These are phyloP conservation scores for Oldenlandia corymbosa DNA, from an alignment of 257 asterid genomes.

Conservation along the genomic window DNA sequence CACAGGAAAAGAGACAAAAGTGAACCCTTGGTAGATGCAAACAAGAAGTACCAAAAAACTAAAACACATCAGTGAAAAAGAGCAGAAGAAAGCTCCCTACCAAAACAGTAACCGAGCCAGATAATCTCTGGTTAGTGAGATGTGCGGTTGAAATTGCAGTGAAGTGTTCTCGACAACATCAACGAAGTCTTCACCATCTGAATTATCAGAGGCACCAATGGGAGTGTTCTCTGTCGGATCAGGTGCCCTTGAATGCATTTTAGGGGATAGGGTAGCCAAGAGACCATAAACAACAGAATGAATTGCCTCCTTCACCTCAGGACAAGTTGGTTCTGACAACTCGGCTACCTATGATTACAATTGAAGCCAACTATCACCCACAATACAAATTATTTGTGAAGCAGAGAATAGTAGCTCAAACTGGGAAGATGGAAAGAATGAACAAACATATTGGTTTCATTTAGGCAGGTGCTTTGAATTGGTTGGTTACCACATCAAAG, in stretches of 20 bases:
- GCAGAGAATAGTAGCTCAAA: not conserved
- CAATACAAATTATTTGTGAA: not conserved
- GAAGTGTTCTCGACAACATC: constrained; percentile 83
- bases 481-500: not conserved
- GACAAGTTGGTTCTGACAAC: constrained; percentile 82
- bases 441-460: not conserved
- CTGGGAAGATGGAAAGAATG: not conserved
- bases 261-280: constrained; percentile 93
- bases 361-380: constrained; percentile 9
- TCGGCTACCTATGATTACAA: constrained; percentile 62
- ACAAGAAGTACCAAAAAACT: not conserved
- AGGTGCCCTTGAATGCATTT: constrained; percentile 82
- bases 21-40: not conserved
- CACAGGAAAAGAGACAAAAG: not conserved
- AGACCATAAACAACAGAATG: constrained; percentile 91
- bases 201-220: constrained; percentile 39
- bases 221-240: constrained; percentile 41
- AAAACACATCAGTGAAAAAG: not conserved
- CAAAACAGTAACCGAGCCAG: constrained; percentile 87
- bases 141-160: constrained; percentile 77
- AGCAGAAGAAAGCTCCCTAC: constrained; percentile 31
- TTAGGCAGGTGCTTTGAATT: not conserved
- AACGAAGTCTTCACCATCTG: constrained; percentile 55
- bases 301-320: constrained; percentile 66
- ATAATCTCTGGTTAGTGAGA: constrained; percentile 82